Evolutionary conservation across 78 protist species (phyloP).

Genomic region (Protostelium mycophagum): DNA sequence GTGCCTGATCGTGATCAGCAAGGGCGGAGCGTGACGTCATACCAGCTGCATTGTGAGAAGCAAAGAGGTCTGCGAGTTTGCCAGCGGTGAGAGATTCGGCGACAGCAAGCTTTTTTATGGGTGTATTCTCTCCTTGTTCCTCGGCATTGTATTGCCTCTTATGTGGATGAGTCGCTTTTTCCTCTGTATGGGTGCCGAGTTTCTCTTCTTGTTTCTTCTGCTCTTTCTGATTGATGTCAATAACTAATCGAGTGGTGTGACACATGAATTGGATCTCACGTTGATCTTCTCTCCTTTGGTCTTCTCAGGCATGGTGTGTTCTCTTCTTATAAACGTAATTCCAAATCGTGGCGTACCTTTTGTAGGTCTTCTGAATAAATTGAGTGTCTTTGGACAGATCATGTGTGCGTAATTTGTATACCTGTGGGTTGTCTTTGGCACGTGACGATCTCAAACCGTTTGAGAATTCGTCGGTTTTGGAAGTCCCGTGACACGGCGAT

Average conservation of each 20-base stretch:
- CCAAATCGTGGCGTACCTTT: background rate
- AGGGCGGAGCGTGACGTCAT: background rate
- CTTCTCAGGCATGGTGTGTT: background rate
- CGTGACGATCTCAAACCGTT: no score
- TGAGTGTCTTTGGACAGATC: background rate
- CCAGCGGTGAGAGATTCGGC: background rate
- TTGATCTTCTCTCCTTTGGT: background rate
- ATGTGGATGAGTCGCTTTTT: background rate
- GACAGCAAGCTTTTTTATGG: background rate
- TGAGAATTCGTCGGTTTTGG: no score
- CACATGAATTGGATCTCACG: background rate
- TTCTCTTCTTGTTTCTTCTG: background rate
- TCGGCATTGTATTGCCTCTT: background rate
- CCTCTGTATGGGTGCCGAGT: background rate
- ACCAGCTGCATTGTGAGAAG: background rate
- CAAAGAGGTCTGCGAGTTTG: background rate
- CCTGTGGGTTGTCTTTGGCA: no score
- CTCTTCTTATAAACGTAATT: no score
- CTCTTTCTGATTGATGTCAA: background rate
- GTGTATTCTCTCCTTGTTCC: background rate
- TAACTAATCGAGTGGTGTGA: no score
- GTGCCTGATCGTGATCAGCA: background rate
- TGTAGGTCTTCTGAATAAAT: background rate
- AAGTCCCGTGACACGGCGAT: no score
- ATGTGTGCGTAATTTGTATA: no score